phyloP scores from a whole-genome alignment of 768 basidiomycete genomes.

The Mycena epipterygia region DNA sequence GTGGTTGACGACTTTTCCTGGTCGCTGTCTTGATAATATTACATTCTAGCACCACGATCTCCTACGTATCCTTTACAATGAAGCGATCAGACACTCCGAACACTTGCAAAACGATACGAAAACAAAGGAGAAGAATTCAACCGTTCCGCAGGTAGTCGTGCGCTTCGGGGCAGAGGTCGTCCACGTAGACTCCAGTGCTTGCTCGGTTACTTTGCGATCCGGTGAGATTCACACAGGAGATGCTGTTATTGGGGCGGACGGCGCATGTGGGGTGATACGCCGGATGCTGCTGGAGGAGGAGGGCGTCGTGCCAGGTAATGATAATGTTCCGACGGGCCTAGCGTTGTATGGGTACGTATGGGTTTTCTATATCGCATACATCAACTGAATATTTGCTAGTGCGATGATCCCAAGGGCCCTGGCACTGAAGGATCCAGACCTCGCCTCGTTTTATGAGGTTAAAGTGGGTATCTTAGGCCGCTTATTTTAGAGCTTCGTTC shows the following conservation, averaged over 20 bases:
- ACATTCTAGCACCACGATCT: constrained; percentile 10
- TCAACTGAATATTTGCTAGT: background rate
- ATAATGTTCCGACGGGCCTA: background rate
- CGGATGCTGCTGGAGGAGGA: constrained; percentile 11
- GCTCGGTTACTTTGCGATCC: constrained; percentile 8
- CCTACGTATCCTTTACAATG: constrained; percentile 18
- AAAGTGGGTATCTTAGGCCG: background rate
- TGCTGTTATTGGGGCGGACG: constrained; percentile 25
- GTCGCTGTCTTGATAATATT: background rate
- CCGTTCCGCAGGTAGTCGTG: background rate
- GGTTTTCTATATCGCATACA: background rate
- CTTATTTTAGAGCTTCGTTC: background rate
- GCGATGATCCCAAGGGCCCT: background rate
- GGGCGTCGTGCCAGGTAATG: background rate
- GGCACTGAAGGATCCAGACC: background rate
- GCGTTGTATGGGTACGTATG: background rate
- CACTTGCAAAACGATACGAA: background rate
- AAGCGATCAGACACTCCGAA: background rate
- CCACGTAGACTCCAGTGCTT: background rate
- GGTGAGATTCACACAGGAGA: constrained; percentile 13
- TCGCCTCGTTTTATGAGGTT: background rate
- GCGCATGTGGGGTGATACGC: constrained; percentile 10
- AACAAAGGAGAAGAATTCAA: background rate
- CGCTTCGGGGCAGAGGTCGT: constrained; percentile 17
- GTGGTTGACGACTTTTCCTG: background rate